Conservation (phyloP, 257 asterid species). For the Solanum habrochaites region DNA sequence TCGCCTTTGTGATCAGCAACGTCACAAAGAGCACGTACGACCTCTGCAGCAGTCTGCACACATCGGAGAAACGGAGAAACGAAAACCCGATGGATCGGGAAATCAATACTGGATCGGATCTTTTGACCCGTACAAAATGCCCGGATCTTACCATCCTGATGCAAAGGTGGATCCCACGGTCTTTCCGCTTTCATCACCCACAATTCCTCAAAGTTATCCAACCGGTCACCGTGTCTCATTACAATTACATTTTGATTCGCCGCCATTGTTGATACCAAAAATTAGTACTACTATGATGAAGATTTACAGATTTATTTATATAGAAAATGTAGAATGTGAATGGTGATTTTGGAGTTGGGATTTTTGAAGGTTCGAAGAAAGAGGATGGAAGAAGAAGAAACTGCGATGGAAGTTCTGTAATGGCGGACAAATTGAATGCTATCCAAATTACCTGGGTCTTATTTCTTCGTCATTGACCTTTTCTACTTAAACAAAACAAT, state of each 20-base stretch:
- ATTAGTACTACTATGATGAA: not conserved
- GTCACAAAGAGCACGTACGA: conserved; percentile 49
- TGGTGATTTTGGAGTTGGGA: not conserved
- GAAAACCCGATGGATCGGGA: conserved; percentile 68
- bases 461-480: not conserved
- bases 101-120: conserved; percentile 25
- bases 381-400: not conserved
- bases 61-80: conserved; percentile 87
- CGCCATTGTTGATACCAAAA: not conserved
- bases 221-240: conserved; percentile 93
- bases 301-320: not conserved
- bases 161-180: conserved; percentile 92
- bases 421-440: not conserved
- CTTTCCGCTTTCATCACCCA: conserved; percentile 66
- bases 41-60: conserved; percentile 81
- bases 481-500: not conserved
- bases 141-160: conserved; percentile 58
- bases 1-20: conserved; percentile 29
- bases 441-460: not conserved
- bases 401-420: not conserved
- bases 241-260: conserved; percentile 57
- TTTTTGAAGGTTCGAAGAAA: not conserved
- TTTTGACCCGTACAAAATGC: conserved; percentile 62
- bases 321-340: not conserved
- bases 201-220: conserved; percentile 57